Evolutionary conservation across 148 eudicot genomes (phyloP), one percentile per base, ranked within the genome.

Genomic region (Cornus controversa): DNA sequence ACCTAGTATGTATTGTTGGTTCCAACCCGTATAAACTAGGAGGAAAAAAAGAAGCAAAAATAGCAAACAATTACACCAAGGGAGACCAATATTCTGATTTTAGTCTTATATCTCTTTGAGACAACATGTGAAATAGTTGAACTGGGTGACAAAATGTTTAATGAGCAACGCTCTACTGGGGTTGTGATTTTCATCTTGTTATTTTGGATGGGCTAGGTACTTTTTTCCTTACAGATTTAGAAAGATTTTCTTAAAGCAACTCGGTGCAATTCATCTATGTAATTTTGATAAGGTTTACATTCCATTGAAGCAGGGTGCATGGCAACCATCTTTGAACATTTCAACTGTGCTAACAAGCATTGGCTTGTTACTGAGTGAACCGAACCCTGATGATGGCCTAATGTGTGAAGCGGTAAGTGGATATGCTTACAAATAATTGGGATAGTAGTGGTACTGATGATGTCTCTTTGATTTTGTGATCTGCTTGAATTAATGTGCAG

Each of bases 321-420:
- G 92, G 92, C 90, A 89, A n/a, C 92, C 92, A 72, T 89, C 92
- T 79, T 71, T 89, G 65, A 87, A 89, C 77, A 84, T 89, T 78
- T 89, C 92, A 71, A 87, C 92, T 53, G 84, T 89, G 37, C 45
- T 89, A 74, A 87, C 89, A 77, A 87, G 92, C 82, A 83, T 87
- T 65, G 90, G 89, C 37, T 79, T 89, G 80, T 72, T 89, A 69
- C 86, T 89, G 50, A 85, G 83, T 77, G 92, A 87, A 77, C 90
- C 92, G 0, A 89, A 89, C 74, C 90, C 90, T 80, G 92, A 89
- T 87, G 92, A 89, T 83, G 92, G 90, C 67, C 87, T 89, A 67
- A 89, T 89, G 90, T 83, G 86, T 78, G 90, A 89, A 76, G 90
- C 86, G 11, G 92, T 87, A 69, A 87, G 90, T 87, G 45, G 64